Percentiles rank a stretch among this genome's conserved stretches.
These are phyloP conservation scores for Tolypocladium inflatum DNA, from an alignment of 2,329 filamentous ascomycete genomes.

Conservation along the genomic window DNA sequence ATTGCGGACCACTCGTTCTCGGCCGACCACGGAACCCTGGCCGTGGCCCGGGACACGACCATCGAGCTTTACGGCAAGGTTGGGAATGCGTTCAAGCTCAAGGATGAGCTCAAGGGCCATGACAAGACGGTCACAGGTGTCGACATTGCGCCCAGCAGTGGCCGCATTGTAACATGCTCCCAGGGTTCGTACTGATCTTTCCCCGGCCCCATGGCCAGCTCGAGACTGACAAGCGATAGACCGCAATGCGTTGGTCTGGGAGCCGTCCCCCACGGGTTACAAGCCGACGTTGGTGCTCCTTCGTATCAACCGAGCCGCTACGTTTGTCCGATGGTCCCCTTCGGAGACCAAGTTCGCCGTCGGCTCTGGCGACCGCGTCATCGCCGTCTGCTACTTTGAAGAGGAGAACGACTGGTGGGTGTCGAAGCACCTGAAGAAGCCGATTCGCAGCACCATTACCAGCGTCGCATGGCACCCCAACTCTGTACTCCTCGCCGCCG, in stretches of 20 bases:
- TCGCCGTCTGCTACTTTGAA: constrained; percentile 97
- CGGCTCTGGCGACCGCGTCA: constrained; percentile 88
- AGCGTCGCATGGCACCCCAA: constrained; percentile 96
- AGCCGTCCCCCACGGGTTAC: constrained; percentile 84
- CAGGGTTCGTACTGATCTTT: constrained; percentile 52
- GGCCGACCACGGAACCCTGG: constrained; percentile 76
- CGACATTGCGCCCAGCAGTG: constrained; percentile 83
- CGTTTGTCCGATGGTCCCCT: constrained; percentile 94
- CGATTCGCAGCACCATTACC: constrained; percentile 93
- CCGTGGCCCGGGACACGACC: constrained; percentile 80
- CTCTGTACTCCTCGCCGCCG: constrained; percentile 86
- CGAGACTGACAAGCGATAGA: constrained; percentile 41
- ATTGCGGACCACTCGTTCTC: constrained; percentile 99
- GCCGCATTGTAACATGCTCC: constrained; percentile 94
- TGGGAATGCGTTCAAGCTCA: constrained; percentile 68
- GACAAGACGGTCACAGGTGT: constrained; percentile 96
- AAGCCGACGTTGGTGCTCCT: constrained; percentile 95
- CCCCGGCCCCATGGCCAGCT: not conserved
- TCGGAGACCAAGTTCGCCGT: constrained; percentile 97
- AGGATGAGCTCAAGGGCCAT: constrained; percentile 90
- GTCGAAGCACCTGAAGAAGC: constrained; percentile 98
- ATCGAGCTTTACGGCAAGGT: constrained; percentile 78
- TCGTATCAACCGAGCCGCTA: constrained; percentile 92
- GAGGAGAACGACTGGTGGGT: constrained; percentile 99
- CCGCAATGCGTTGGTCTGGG: constrained; percentile 97